A percentile compares a stretch with the other conserved stretches of the same genome.
Conservation (phyloP, 2,329 filamentous ascomycete species). For the Penicillium occitanis region DNA sequence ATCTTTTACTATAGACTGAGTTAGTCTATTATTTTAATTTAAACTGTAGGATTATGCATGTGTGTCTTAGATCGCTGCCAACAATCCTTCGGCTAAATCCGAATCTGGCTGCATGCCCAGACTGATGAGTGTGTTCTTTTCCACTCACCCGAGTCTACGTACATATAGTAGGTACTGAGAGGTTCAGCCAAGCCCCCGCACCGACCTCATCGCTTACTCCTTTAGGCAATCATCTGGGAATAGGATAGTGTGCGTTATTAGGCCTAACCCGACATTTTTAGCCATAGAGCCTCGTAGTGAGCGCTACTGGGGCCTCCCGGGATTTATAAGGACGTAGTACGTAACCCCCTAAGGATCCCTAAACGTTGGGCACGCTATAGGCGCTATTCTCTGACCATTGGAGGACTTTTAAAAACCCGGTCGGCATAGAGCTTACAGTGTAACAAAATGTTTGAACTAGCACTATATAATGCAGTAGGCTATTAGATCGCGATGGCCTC, state of each 20-base stretch:
- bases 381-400: background rate
- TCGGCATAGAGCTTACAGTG: background rate
- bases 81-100: background rate
- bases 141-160: background rate
- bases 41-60: background rate
- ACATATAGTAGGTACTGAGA: background rate
- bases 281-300: background rate
- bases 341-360: background rate
- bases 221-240: background rate
- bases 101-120: background rate
- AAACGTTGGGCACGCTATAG: background rate
- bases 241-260: background rate
- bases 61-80: background rate
- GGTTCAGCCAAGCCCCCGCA: background rate
- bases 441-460: background rate
- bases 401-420: background rate
- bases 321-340: background rate
- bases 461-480: background rate
- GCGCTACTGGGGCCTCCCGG: background rate
- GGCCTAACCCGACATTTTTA: background rate
- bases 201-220: background rate
- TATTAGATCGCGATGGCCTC: background rate
- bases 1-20: background rate
- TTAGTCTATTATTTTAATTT: background rate
- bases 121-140: background rate